Evolutionary conservation across 2,329 filamentous ascomycete species (phyloP), one percentile per base, ranked within the genome.

Genomic region (Aspergillus fischeri): DNA sequence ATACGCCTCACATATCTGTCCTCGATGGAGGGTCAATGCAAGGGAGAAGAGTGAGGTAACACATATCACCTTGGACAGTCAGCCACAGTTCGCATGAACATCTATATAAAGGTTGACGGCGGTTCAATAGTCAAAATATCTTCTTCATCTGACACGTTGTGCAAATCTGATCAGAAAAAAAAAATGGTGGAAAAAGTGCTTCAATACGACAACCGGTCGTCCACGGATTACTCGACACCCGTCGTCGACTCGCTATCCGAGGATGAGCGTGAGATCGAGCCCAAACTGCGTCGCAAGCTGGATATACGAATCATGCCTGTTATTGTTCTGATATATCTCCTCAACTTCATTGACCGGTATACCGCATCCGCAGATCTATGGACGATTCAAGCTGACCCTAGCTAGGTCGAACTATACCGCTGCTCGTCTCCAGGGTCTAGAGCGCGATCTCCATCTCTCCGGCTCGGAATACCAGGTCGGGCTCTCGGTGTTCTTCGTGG

Each of bases 351-450:
- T 35, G 65, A 69, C 45, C 60, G 64, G 57, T 60, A 54, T 42
- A 45, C 8, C 9, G 25, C 11, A 24, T 28, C 20, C 11, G 27
- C 10, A 8, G 7, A 11, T 6, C n/a, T 24, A 17, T 24, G 42
- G 9, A 24, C 2, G 17, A 7, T 6, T 9, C 17, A 5, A 24
- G 21, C 51, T 58, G 47, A 60, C 10, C 7, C 20, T 44, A 17
- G 2, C 32, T 51, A 58, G 55, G 32, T 78, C 78, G 65, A 80
- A 74, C 53, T 74, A 73, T 60, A 69, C 72, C 1, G 67, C 72
- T 7, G 72, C 72, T 32, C 67, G 67, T 35, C 65, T 74, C 29
- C 70, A 73, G 49, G 69, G 71, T 38, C 64, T 75, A 9, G 67
- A 71, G 55, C 42, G 64, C n/a, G 70, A 74, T 49, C 63, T 75